Conservation (phyloP, 192 early-diverging fungal species). For the Umbelopsis isabellina region DNA sequence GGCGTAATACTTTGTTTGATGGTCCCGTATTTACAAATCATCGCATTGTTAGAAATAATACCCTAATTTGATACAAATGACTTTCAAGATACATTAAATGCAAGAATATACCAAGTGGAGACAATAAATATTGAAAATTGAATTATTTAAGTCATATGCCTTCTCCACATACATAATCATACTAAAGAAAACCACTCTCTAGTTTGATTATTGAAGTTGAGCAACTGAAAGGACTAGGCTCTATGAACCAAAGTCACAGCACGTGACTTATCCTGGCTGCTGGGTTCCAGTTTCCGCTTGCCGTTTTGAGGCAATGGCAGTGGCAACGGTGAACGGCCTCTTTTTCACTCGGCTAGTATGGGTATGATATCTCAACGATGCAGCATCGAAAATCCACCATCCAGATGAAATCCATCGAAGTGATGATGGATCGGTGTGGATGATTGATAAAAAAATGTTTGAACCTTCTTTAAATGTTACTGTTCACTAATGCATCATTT, state of each 20-base stretch:
- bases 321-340: conserved; percentile 2
- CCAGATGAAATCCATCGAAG: conserved; percentile 7
- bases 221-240: neutral
- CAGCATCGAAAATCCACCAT: neutral
- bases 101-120: no score
- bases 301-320: conserved; percentile 7
- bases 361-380: conserved; percentile 7
- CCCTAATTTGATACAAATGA: no score
- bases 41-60: no score
- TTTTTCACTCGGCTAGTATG: conserved; percentile 24
- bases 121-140: no score
- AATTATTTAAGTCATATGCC: no score
- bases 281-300: neutral
- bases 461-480: neutral
- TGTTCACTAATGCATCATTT: conserved; percentile 9
- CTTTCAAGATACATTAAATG: no score
- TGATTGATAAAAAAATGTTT: conserved; percentile 11
- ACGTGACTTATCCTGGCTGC: neutral
- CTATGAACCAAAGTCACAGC: neutral
- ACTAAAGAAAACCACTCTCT: no score
- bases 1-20: no score
- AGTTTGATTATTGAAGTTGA: no score
- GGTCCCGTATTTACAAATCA: no score
- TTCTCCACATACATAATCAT: no score
- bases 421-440: neutral